Evolutionary conservation across 106 monocot species (phyloP).

Genomic region (Acorus gramineus): DNA sequence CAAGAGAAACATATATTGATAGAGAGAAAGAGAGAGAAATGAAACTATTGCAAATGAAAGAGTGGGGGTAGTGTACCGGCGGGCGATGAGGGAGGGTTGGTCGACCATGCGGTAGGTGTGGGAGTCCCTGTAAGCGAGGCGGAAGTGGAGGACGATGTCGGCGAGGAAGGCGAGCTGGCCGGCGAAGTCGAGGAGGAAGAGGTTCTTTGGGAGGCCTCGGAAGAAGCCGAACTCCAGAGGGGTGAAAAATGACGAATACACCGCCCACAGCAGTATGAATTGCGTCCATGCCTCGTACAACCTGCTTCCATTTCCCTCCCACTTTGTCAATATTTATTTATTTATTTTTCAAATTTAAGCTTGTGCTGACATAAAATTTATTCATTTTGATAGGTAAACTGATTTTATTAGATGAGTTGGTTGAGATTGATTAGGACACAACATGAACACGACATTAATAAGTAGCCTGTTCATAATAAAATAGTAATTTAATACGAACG

Average conservation of each 20-base stretch:
- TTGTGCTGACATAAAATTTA: neutral
- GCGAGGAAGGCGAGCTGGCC: constrained; percentile 68
- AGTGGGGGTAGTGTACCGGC: constrained; percentile 25
- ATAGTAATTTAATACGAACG: too few relatives aligned
- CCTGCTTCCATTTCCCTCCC: constrained; percentile 21
- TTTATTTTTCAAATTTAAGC: neutral
- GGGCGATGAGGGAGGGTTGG: constrained; percentile 47
- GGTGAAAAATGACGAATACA: constrained; percentile 90
- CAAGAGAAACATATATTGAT: neutral
- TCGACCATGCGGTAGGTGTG: constrained; percentile 66
- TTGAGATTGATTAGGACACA: too few relatives aligned
- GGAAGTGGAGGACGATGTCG: constrained; percentile 58
- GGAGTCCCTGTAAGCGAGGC: constrained; percentile 60
- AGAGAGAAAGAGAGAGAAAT: too few relatives aligned
- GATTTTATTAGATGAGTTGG: too few relatives aligned
- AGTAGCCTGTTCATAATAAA: too few relatives aligned
- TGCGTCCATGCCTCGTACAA: constrained; percentile 49
- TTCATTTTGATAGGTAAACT: too few relatives aligned
- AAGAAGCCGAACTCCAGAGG: constrained; percentile 96
- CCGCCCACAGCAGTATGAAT: constrained; percentile 70
- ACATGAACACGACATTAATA: neutral
- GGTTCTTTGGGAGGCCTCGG: constrained; percentile 66
- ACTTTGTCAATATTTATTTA: neutral
- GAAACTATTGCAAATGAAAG: neutral
- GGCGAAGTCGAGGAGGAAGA: constrained; percentile 57